Base-by-base conservation (phyloP, 2,329 filamentous ascomycete species). In the Didymella pomorum region DNA sequence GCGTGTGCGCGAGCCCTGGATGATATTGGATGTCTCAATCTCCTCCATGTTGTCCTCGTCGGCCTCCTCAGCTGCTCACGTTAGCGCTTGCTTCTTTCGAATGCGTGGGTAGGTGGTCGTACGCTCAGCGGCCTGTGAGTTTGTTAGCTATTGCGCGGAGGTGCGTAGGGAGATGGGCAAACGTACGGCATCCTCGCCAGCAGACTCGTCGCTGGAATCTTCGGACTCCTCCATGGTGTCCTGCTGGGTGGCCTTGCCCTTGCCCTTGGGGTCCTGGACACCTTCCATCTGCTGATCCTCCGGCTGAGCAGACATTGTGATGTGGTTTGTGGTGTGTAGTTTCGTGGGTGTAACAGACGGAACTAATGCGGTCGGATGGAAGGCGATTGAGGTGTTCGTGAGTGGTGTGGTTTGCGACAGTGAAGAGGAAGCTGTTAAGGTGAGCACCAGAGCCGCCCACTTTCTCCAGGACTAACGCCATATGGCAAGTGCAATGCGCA, bases 11-110 rank as follows among this genome's bases (percentile, higher is more conserved):
- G 84, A 85, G 58, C 81, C 77, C 39, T 53, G 45, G 74, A 98
- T 88, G 77, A 98, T 96, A 85, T 98, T 98, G 77, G 86, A 86
- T 56, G 86, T 82, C 76, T 96, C 92, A 77, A 99, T 97, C 80
- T 94, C 93, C 76, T 96, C 91, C 84, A 97, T 86, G 78, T 91
- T 90, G 72, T 92, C 82, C 59, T 91, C 89, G 54, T 93, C 92
- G 43, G 90, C 89, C 52, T 64, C 81, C 68, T 89, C 89, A 56
- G 81, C 84, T 80, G 77, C 50, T 45, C 70, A 56, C 45, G 54
- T 74, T 54, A 74, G 69, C 55, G 35, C 48, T 45, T 31, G 51
- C 25, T 31, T n/a, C 11, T 12, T 12, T 12, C 18, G 9, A 2
- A 16, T 20, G 33, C n/a, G 45, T 47, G 45, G 56, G 58, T 56